Conservation (phyloP, 345 rosid species). For the Dovyalis caffra region DNA sequence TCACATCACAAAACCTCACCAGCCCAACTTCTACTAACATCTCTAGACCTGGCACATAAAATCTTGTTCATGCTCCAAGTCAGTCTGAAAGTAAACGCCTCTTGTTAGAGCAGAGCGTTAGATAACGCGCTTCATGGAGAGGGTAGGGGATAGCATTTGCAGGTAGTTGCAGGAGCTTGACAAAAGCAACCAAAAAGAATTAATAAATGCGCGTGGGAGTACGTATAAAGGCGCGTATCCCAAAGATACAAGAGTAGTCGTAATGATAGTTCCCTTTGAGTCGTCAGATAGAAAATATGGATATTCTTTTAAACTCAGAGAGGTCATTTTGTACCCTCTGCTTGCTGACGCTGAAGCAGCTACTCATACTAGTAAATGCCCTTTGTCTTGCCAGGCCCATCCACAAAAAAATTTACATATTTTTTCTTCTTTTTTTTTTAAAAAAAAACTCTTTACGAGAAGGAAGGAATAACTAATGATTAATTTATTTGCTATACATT, state of each 20-base stretch:
- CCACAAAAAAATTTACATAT: no score
- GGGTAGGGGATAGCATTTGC: no score
- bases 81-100: conserved; percentile 8
- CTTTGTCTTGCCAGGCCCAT: conserved; percentile 26
- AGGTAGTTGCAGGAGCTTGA: no score
- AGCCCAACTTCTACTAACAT: no score
- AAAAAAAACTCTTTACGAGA: no score
- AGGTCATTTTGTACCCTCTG: neutral
- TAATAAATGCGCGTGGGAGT: conserved; percentile 20
- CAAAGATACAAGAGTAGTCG: conserved; percentile 17
- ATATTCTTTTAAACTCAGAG: conserved; percentile 14
- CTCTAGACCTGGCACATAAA: neutral
- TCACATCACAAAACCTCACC: neutral
- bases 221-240: conserved; percentile 23
- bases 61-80: neutral
- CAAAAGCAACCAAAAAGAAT: neutral
- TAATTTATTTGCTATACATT: no score
- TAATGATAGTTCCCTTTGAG: conserved; percentile 35
- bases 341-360: neutral
- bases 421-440: no score
- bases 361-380: conserved; percentile 22
- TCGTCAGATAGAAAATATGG: conserved; percentile 6
- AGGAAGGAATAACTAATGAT: no score
- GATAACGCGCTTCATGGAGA: no score
- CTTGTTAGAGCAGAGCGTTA: no score